A percentile compares a stretch with the other conserved stretches of the same genome.
phyloP scores from a whole-genome alignment of 768 basidiomycete genomes.

The Amanita pallidorosea region DNA sequence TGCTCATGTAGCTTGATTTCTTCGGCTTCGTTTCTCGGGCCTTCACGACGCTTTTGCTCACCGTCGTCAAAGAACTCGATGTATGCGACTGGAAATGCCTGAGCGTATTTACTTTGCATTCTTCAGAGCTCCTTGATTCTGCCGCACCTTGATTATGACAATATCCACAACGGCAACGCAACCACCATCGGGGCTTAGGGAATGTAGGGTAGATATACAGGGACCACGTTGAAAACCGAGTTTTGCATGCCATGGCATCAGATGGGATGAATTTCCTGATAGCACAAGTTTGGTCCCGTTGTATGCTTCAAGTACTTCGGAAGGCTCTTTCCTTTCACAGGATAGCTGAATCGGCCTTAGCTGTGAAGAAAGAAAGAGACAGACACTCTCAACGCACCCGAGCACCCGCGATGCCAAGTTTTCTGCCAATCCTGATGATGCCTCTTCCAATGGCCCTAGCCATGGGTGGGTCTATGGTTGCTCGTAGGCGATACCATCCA shows the following conservation, averaged over 20 bases:
- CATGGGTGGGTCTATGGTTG: constrained; percentile 65
- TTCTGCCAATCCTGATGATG: constrained; percentile 65
- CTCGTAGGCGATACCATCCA: constrained; percentile 89
- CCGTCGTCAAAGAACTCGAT: constrained; percentile 51
- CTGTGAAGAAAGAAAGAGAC: not conserved
- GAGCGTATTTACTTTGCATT: not conserved
- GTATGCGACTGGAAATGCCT: constrained; percentile 72
- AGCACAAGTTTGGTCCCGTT: constrained; percentile 54
- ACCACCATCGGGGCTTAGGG: constrained; percentile 78
- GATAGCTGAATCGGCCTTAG: constrained; percentile 39
- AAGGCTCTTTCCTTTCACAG: constrained; percentile 62
- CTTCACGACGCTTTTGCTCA: constrained; percentile 39
- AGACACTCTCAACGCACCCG: constrained; percentile 39
- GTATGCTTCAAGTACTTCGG: constrained; percentile 77
- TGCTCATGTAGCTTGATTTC: constrained; percentile 46
- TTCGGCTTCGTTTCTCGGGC: constrained; percentile 62
- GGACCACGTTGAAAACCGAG: constrained; percentile 66
- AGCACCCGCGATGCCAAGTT: constrained; percentile 73
- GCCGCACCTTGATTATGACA: constrained; percentile 49
- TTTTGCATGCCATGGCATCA: constrained; percentile 82
- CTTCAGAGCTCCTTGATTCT: not conserved
- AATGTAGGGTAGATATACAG: constrained; percentile 67
- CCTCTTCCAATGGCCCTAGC: constrained; percentile 58
- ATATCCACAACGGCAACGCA: constrained; percentile 65
- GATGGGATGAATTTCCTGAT: constrained; percentile 76